Evolutionary conservation across 1,284 basidiomycete genomes (phyloP).

Genomic region (Schizophyllum commune): DNA sequence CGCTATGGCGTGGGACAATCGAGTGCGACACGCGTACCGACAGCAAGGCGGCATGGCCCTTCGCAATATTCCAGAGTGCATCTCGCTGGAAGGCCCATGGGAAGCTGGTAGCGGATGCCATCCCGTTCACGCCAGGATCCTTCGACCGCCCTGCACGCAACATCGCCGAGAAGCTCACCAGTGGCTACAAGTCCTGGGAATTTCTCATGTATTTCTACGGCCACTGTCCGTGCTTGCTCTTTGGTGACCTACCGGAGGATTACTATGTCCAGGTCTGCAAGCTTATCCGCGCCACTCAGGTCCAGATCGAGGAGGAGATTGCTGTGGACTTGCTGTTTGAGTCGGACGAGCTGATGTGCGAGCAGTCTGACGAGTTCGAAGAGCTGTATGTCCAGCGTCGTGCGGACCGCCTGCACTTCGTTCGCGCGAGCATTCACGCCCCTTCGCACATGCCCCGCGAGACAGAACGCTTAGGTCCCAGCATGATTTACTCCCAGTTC

Average conservation of each 20-base stretch:
- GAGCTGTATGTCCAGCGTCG: too few species aligned
- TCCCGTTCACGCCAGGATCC: background rate
- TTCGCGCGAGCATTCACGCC: slow-evolving; percentile 2
- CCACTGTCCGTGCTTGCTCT: too few species aligned
- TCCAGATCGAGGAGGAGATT: background rate
- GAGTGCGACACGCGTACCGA: slow-evolving; percentile 11
- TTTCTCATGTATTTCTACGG: slow-evolving; percentile 16
- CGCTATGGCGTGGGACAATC: slow-evolving; percentile 19
- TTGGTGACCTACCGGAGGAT: slow-evolving; percentile 15
- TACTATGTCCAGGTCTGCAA: slow-evolving; percentile 5
- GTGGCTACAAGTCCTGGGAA: background rate
- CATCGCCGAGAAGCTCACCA: background rate
- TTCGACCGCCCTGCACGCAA: background rate
- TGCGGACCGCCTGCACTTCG: slow-evolving; percentile 4
- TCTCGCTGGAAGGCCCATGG: slow-evolving; percentile 15
- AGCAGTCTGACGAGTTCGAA: too few species aligned
- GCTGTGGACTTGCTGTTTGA: background rate
- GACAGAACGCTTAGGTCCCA: slow-evolving; percentile 1
- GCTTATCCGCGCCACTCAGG: background rate
- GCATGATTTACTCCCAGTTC: slow-evolving; percentile 2
- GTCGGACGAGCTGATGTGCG: background rate
- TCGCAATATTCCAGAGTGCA: slow-evolving; percentile 10
- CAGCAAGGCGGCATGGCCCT: slow-evolving; percentile 10
- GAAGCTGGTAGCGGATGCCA: background rate
- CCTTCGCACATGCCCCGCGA: background rate